A percentile compares a stretch with the other conserved stretches of the same genome.
Evolutionary conservation across 805 yeast species (phyloP).

Genomic region (Wickerhamomyces xylosicus): DNA sequence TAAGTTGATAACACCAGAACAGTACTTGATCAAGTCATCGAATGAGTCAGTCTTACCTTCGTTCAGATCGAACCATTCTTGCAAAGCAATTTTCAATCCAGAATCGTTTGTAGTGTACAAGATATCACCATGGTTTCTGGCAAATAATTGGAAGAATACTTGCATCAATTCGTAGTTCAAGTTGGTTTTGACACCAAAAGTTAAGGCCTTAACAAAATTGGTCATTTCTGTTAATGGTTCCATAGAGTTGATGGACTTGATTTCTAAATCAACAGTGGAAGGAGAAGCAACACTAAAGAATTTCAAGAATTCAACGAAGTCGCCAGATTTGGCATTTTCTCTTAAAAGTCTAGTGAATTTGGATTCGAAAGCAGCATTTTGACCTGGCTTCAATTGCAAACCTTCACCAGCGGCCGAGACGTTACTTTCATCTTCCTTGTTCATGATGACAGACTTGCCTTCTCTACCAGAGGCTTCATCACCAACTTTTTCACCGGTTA

Average conservation of each 20-base stretch:
- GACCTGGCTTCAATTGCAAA: conserved; percentile 19
- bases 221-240: conserved; percentile 62
- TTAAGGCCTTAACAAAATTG: conserved; percentile 57
- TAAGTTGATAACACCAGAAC: conserved; percentile 69
- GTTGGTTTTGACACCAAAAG: conserved; percentile 44
- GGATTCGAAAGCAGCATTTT: conserved; percentile 50
- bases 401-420: neutral
- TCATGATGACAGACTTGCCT: conserved; percentile 17
- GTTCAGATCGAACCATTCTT: conserved; percentile 37
- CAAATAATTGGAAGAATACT: conserved; percentile 67
- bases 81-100: conserved; percentile 34
- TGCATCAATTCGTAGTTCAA: conserved; percentile 67
- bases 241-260: conserved; percentile 60
- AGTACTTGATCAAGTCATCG: conserved; percentile 65
- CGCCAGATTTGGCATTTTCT: conserved; percentile 29
- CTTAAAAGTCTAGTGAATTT: conserved; percentile 59
- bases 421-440: conserved; percentile 1
- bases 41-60: conserved; percentile 32
- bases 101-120: conserved; percentile 33
- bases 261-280: conserved; percentile 72
- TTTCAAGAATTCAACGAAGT: conserved; percentile 41
- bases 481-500: conserved; percentile 59
- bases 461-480: conserved; percentile 46
- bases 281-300: conserved; percentile 59
- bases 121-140: conserved; percentile 77